Evolutionary conservation across 2,329 filamentous ascomycete species (phyloP).

Genomic region (Leptographium procerum): DNA sequence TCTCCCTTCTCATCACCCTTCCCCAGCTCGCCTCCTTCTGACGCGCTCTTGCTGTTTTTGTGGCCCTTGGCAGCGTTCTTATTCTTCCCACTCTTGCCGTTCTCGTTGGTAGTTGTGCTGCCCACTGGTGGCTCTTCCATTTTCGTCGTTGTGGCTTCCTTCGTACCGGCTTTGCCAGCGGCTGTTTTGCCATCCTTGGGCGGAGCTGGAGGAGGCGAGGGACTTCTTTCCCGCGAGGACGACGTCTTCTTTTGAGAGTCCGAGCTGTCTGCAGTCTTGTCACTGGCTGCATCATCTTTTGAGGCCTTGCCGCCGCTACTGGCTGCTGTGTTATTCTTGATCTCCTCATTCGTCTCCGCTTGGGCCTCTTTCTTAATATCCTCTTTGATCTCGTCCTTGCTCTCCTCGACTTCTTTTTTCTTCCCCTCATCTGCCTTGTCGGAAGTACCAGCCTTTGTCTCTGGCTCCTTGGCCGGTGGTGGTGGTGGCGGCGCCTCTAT

Average conservation of each 20-base stretch:
- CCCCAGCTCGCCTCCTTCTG: neutral
- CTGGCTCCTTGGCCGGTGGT: neutral
- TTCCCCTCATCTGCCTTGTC: neutral
- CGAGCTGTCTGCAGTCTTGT: neutral
- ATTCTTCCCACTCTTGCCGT: neutral
- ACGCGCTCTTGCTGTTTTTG: neutral
- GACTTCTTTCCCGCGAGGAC: neutral
- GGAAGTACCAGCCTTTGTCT: neutral
- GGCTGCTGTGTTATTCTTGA: neutral
- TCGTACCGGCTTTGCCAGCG: neutral
- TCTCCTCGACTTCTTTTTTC: neutral
- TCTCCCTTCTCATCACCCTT: neutral
- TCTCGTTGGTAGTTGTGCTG: neutral
- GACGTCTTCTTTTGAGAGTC: neutral
- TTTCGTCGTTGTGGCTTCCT: neutral
- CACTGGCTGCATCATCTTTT: too few relatives aligned
- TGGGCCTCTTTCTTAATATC: neutral
- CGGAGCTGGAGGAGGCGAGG: neutral
- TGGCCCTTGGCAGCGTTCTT: neutral
- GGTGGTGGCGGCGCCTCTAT: slow-evolving; percentile 17
- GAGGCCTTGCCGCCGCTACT: too few relatives aligned
- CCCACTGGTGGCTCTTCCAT: neutral
- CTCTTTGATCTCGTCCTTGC: neutral
- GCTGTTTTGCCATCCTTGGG: neutral
- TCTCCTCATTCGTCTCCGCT: neutral